phyloP scores from a whole-genome alignment of 23 red algal species.

The Pyropia yezoensis region DNA sequence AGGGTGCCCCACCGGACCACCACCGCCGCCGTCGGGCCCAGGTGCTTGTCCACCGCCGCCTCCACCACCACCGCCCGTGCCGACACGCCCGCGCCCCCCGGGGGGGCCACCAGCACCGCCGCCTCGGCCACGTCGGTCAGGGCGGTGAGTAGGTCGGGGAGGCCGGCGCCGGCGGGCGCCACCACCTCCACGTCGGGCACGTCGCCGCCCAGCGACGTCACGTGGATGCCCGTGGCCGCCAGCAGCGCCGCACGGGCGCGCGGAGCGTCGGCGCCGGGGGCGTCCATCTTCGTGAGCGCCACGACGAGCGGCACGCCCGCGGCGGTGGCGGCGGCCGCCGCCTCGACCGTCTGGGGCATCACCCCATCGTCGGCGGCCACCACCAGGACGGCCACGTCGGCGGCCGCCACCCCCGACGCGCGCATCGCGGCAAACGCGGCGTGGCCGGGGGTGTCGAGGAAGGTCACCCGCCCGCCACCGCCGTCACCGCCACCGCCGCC shows the following conservation, averaged over 20 bases:
- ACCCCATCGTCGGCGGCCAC: conserved; percentile 93
- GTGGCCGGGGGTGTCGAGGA: conserved; percentile 90
- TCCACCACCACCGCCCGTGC: conserved; percentile 35
- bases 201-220: conserved; percentile 75
- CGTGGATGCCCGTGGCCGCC: conserved; percentile 35
- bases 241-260: conserved; percentile 44
- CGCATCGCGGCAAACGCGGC: conserved; percentile 89
- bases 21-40: conserved; percentile 56
- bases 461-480: conserved; percentile 23
- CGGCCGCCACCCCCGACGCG: conserved; percentile 48
- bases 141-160: conserved; percentile 55
- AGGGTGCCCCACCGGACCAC: conserved; percentile 61
- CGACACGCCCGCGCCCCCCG: conserved; percentile 27
- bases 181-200: conserved; percentile 80
- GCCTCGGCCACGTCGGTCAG: conserved; percentile 70
- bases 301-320: conserved; percentile 80
- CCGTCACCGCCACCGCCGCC: not conserved
- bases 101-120: conserved; percentile 39
- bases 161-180: conserved; percentile 41
- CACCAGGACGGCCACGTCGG: conserved; percentile 83
- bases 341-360: conserved; percentile 86
- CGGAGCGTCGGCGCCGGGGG: conserved; percentile 24
- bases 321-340: conserved; percentile 48
- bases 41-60: conserved; percentile 40
- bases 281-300: conserved; percentile 88